Base-by-base conservation (phyloP, 2,329 filamentous ascomycete genomes). In the Waltergamsia citrina region DNA sequence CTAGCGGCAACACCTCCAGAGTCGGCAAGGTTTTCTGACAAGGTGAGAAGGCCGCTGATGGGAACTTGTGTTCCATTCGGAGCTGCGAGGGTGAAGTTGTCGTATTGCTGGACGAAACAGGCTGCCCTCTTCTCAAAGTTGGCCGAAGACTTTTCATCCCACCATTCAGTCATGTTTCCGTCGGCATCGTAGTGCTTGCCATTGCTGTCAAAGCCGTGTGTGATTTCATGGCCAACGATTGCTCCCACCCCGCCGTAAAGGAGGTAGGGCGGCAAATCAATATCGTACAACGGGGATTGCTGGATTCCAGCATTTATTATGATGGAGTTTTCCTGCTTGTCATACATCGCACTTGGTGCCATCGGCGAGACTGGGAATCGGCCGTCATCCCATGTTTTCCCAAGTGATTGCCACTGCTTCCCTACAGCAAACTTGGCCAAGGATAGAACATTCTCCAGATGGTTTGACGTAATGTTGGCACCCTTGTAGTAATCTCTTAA, bases 21-120 rank as follows among this genome's bases (percentile, higher is more conserved):
- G 50, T 85, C 81, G 2, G 79, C 78, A 46, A 85, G 78, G 47
- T 84, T 84, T 56, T 85, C 81, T 15, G 72, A 74, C 3, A 83
- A 57, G 0, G 79, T 84, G 11, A 75, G 59, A 17, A 59, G 60
- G 8, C 79, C 80, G 38, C 81, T 76, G 36, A 83, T 69, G 4
- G 66, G 60, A 6, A 31, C 14, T 12, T 5, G 2, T 40, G 73
- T 67, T 2, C 63, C 71, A 24, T 78, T 65, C 9, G 71, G 62
- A 0, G 69, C 72, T 0, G 62, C 59, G 10, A 81, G 63, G 1
- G 69, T 73, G 48, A 71, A 81, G 22, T 78, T 67, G 37, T 57
- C 54, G 49, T 81, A 84, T 53, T 84, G 77, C n/a, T 80, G 60
- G 3, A 81, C 59, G 39, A 85, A 82, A 52, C 80, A 85, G 40